Conservation (phyloP, 2,329 filamentous ascomycete genomes). For the Fusarium vanettenii region DNA sequence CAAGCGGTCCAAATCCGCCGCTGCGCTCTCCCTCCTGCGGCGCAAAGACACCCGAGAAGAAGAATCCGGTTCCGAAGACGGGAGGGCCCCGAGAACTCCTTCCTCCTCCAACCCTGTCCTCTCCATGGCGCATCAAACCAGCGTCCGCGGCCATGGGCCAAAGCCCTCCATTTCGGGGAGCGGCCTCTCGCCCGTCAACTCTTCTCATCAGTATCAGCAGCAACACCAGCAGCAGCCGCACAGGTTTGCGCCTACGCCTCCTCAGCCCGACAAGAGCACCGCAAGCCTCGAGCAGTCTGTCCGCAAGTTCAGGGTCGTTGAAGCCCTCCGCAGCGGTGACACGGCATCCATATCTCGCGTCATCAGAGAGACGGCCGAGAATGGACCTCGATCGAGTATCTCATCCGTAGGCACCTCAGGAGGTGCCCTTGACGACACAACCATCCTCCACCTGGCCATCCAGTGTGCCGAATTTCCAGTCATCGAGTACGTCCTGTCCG, state of each 20-base stretch:
- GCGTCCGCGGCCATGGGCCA: constrained; percentile 57
- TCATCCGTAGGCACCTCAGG: constrained; percentile 61
- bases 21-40: constrained; percentile 65
- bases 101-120: constrained; percentile 46
- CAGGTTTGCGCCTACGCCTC: constrained; percentile 44
- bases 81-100: constrained; percentile 52
- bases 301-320: constrained; percentile 92
- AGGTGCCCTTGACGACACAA: constrained; percentile 79
- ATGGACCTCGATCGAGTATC: constrained; percentile 65
- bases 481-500: constrained; percentile 92
- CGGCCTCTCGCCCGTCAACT: constrained; percentile 57
- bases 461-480: constrained; percentile 95
- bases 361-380: constrained; percentile 74
- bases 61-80: constrained; percentile 66
- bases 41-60: constrained; percentile 63
- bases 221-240: constrained; percentile 33
- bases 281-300: constrained; percentile 90
- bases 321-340: constrained; percentile 90
- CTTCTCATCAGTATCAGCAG: constrained; percentile 4
- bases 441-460: constrained; percentile 90
- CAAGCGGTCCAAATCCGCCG: constrained; percentile 66
- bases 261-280: constrained; percentile 54
- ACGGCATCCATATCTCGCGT: constrained; percentile 89
- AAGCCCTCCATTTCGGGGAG: constrained; percentile 59
- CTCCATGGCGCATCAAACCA: constrained; percentile 51